phyloP scores from a whole-genome alignment of 805 yeast genomes.

The Saccharomycopsis capsularis region DNA sequence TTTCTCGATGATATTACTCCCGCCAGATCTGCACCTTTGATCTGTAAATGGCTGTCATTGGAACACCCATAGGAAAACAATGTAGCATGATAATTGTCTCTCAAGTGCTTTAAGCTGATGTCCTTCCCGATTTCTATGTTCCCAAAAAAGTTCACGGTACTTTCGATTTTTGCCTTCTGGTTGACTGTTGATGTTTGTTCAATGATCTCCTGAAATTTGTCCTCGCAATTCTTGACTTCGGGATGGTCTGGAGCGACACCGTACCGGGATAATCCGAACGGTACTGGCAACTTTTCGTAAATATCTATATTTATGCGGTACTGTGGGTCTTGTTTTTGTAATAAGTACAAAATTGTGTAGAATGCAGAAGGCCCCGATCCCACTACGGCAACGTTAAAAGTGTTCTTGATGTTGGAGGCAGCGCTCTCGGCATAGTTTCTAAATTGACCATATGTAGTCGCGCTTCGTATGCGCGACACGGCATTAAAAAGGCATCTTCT shows the following conservation, averaged over 20 bases:
- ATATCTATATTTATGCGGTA: conserved; percentile 27
- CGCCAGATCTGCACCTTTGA: conserved; percentile 49
- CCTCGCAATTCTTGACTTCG: conserved; percentile 77
- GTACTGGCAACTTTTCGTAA: conserved; percentile 80
- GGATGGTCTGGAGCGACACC: conserved; percentile 99
- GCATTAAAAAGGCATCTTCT: too few species aligned
- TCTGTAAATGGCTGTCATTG: conserved; percentile 41
- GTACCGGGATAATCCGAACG: conserved; percentile 83
- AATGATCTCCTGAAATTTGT: conserved; percentile 55
- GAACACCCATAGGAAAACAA: conserved; percentile 81
- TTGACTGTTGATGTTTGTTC: conserved; percentile 19
- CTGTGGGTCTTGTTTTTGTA: conserved; percentile 37
- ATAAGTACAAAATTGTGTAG: conserved; percentile 72
- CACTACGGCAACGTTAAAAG: conserved; percentile 54
- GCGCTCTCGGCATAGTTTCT: background rate
- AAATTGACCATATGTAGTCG: too few species aligned
- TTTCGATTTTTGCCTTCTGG: conserved; percentile 28
- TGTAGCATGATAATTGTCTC: conserved; percentile 59
- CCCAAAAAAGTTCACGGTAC: conserved; percentile 55
- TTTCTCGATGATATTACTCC: conserved; percentile 77
- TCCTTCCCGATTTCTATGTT: conserved; percentile 64
- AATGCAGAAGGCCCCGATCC: conserved; percentile 98
- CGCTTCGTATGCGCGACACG: too few species aligned
- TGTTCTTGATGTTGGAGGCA: background rate
- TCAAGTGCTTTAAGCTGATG: conserved; percentile 42